phyloP scores from a whole-genome alignment of 441 rosid genomes.

The Populus hybrid region DNA sequence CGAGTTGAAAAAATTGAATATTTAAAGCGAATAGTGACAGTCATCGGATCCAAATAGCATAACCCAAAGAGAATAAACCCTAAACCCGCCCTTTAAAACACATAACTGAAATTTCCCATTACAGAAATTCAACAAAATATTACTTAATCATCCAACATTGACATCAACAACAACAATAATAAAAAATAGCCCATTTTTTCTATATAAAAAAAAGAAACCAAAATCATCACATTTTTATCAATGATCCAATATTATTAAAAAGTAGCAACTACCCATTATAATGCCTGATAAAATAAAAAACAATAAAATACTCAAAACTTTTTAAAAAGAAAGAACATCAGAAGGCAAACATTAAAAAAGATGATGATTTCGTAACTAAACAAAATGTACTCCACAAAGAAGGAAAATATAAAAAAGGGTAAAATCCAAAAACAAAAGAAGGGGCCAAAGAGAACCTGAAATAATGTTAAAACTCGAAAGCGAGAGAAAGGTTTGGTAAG shows the following conservation, averaged over 20 bases:
- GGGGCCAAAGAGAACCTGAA: conserved; percentile 19
- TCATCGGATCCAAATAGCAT: conserved; percentile 25
- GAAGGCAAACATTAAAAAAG: background rate
- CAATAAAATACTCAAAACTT: background rate
- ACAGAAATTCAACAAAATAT: conserved; percentile 13
- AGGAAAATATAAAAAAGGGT: background rate
- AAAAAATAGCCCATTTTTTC: conserved; percentile 1
- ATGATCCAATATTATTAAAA: background rate
- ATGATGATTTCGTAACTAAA: background rate
- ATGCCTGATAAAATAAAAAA: conserved; percentile 20
- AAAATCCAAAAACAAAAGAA: conserved; percentile 18
- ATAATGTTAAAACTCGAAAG: conserved; percentile 20
- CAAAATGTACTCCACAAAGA: background rate
- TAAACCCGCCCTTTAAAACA: conserved; percentile 10
- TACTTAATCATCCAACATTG: conserved; percentile 15
- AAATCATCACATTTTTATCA: background rate
- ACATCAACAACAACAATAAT: conserved; percentile 11
- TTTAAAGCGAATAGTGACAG: conserved; percentile 17
- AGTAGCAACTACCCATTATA: conserved; percentile 13
- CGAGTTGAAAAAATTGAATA: conserved; percentile 12
- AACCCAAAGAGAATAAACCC: conserved; percentile 26
- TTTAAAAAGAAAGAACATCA: background rate
- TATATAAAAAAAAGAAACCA: background rate
- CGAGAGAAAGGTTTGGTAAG: background rate
- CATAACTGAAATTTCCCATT: conserved; percentile 16